Percentiles rank a stretch among this genome's conserved stretches.
These are phyloP conservation scores for Ogataea ramenticola DNA, from an alignment of 805 yeast genomes.

Conservation along the genomic window DNA sequence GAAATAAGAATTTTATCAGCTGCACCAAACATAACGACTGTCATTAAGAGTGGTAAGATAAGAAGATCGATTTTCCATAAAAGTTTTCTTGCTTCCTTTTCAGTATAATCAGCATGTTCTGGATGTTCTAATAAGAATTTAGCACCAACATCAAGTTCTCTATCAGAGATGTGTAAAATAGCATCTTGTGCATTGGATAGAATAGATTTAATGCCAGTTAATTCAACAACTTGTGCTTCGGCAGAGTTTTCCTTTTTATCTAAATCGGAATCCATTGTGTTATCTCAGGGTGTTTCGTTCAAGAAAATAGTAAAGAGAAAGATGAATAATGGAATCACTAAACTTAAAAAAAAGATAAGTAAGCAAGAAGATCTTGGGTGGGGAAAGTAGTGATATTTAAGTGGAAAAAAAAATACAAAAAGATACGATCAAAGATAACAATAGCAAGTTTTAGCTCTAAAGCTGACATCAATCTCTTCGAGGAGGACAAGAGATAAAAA, in stretches of 20 bases:
- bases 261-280: neutral
- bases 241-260: neutral
- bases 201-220: neutral
- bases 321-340: too few species aligned
- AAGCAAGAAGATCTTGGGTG: too few species aligned
- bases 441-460: too few species aligned
- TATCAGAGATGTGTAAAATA: conserved; percentile 1
- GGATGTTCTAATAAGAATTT: conserved; percentile 15
- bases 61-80: conserved; percentile 37
- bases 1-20: conserved; percentile 50
- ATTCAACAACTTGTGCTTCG: neutral
- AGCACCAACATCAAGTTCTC: conserved; percentile 18
- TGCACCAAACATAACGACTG: conserved; percentile 43
- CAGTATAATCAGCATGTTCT: conserved; percentile 16
- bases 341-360: too few species aligned
- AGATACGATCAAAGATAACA: too few species aligned
- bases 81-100: conserved; percentile 5
- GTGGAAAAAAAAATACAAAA: too few species aligned
- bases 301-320: too few species aligned
- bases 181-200: neutral
- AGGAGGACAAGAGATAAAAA: too few species aligned
- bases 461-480: too few species aligned
- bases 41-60: conserved; percentile 40
- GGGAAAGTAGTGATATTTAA: too few species aligned
- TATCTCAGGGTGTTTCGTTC: neutral